Base-by-base conservation (phyloP, 805 yeast genomes). In the Zygosaccharomyces siamensis region DNA sequence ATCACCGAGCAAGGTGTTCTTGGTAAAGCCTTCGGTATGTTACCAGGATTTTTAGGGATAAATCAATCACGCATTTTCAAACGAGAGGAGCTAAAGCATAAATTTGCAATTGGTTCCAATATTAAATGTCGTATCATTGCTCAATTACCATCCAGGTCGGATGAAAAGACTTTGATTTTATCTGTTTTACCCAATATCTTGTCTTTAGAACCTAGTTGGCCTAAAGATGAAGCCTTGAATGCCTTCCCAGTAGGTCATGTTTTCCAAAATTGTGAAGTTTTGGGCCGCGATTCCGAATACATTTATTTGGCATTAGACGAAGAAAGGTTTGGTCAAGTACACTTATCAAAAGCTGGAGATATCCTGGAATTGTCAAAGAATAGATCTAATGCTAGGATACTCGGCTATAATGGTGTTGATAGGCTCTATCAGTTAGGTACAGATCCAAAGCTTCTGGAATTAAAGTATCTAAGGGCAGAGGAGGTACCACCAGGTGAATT, bases 241-340 rank as follows among this genome's bases (percentile, higher is more conserved):
- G 84, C 90, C 0, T 84, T 86, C 70, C 89, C 93, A 24, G 66
- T 83, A 37, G 98, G 99, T n/a, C 82, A 83, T 54, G 71, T 72
- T 18, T 73, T 83, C 45, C 64, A 62, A 14, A 48, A 59, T 11
- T 86, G 81, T 32, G 77, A 76, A 26, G 76, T 89, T 24, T 70
- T 75, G 44, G 87, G 86, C 32, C 71, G 75, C 45, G 89, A 83
- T 59, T 59, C 76, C 1, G 71, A 74, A 45, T 84, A 77, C 59
- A 62, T 84, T 28, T 80, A 75, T 53, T 79, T 81, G 12, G 75
- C 78, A 21, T 63, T 86, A 35, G 86, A 85, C 21, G 73, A 75
- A 23, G 73, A 75, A 5, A 62, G 72, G 39, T 60, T 72, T 10
- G 98, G 96, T 33, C 87, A 83, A 68, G 86, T 83, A 1, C 97